Evolutionary conservation across 2,329 filamentous ascomycete species (phyloP).

Genomic region (Cadophora malorum): DNA sequence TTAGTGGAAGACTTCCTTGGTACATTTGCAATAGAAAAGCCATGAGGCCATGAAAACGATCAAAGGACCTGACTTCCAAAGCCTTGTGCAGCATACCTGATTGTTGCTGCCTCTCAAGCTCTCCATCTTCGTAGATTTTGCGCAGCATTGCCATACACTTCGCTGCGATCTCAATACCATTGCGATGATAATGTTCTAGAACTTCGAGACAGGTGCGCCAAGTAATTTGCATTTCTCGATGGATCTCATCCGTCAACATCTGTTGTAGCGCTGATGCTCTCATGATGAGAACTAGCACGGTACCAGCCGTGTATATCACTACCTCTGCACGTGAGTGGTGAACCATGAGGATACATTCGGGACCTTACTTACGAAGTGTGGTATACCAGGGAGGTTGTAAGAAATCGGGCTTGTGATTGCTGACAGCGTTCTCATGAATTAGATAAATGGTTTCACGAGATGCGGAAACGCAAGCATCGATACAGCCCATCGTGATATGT

Average conservation of each 20-base stretch:
- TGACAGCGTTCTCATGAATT: neutral
- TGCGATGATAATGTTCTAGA: neutral
- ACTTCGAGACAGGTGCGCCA: neutral
- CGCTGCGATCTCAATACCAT: neutral
- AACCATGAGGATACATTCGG: neutral
- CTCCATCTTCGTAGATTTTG: neutral
- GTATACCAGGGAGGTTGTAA: neutral
- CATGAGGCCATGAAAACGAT: no score
- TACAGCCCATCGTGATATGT: neutral
- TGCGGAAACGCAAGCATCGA: neutral
- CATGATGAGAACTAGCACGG: neutral
- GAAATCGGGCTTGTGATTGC: neutral
- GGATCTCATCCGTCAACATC: neutral
- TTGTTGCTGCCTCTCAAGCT: neutral
- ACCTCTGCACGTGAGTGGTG: neutral
- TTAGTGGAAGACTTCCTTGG: no score
- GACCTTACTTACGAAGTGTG: neutral
- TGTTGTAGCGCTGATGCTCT: neutral
- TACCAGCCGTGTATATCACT: neutral
- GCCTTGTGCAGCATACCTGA: neutral
- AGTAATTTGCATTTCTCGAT: neutral
- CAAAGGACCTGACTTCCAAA: no score
- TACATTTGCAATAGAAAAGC: no score
- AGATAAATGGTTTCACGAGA: neutral
- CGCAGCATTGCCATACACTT: neutral